Evolutionary conservation across 1,139 yeast species (phyloP), one percentile per base, ranked within the genome.

Genomic region (Ashbya aceris): DNA sequence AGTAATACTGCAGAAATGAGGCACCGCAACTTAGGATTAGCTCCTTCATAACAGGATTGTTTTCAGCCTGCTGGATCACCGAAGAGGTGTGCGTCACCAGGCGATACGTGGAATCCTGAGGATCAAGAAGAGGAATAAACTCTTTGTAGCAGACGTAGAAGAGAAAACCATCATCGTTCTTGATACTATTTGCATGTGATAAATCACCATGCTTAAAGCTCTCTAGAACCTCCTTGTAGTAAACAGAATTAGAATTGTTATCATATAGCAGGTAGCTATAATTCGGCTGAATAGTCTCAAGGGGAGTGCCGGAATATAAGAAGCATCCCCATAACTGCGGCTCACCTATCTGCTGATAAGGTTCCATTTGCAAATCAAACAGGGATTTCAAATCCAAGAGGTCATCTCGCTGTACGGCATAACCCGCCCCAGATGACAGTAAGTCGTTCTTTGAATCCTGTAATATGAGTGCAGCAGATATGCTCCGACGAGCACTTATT

Each of bases 11-110:
- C 23, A 67, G 45, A 39, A 52, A 61, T 0, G 68, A 54, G 2
- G 68, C 65, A 5, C 72, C 73, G 51, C 70, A 66, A 10, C 69
- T 65, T 38, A 56, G 54, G 13, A 66, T 64, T 4, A 68, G 60
- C 37, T 62, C 65, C 14, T 63, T 53, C 36, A 68, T 49, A 2
- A 65, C 54, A 2, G 51, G 46, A 12, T 67, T 60, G 10, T 52
- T 49, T 6, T 49, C 38, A 2, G 61, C 56, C 8, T 57, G 52
- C 1, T 66, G 67, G 0, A 64, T 51, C 41, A 64, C 64, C 1
- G 65, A 59, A 0, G 69, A 65, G 10, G 57, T 61, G 0, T 74
- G 71, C 2, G 70, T 68, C 4, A 70, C 53, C 13, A 61, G 51
- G 1, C 67, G 64, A 47, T 69, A 74, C 3, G 35, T 11, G 0